A percentile compares a stretch with the other conserved stretches of the same genome.
These are phyloP conservation scores for Alnus rubra DNA, from an alignment of 306 rosid genomes.

Conservation along the genomic window DNA sequence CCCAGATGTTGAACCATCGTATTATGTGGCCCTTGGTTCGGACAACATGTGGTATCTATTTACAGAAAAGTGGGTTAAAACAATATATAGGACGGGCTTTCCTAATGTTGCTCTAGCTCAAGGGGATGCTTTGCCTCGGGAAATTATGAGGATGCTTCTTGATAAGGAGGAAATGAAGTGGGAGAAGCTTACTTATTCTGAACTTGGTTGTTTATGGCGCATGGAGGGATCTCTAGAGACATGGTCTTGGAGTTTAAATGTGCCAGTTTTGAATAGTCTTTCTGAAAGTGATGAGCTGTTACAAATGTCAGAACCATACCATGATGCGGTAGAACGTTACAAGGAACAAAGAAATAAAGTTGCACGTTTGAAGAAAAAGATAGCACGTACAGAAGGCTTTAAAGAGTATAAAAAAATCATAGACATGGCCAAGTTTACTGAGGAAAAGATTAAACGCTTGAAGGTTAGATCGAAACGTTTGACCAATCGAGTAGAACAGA, in stretches of 20 bases:
- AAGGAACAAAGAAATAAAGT: slow-evolving; percentile 88
- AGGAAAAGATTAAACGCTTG: slow-evolving; percentile 84
- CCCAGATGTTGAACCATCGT: slow-evolving; percentile 53
- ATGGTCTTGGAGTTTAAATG: slow-evolving; percentile 98
- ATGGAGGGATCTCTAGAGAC: slow-evolving; percentile 93
- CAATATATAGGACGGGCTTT: slow-evolving; percentile 75
- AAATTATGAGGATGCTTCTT: slow-evolving; percentile 78
- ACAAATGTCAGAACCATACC: slow-evolving; percentile 56
- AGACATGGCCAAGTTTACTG: slow-evolving; percentile 53
- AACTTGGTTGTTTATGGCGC: slow-evolving; percentile 72
- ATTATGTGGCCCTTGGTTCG: slow-evolving; percentile 91
- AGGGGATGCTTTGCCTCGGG: slow-evolving; percentile 87
- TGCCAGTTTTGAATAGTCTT: slow-evolving; percentile 90
- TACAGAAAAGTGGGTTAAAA: slow-evolving; percentile 86
- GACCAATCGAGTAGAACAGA: slow-evolving; percentile 76
- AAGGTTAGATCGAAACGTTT: slow-evolving; percentile 72
- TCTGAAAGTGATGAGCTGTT: slow-evolving; percentile 74
- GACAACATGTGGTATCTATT: slow-evolving; percentile 93
- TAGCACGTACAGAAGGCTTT: slow-evolving; percentile 76
- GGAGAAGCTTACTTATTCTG: slow-evolving; percentile 83
- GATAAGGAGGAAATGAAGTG: slow-evolving; percentile 85
- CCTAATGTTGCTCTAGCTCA: slow-evolving; percentile 72
- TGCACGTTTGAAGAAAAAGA: slow-evolving; percentile 81
- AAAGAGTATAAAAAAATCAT: slow-evolving; percentile 76
- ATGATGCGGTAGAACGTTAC: slow-evolving; percentile 56